These are phyloP conservation scores for Allium cepa DNA, from an alignment of 106 monocot species.

Conservation along the genomic window DNA sequence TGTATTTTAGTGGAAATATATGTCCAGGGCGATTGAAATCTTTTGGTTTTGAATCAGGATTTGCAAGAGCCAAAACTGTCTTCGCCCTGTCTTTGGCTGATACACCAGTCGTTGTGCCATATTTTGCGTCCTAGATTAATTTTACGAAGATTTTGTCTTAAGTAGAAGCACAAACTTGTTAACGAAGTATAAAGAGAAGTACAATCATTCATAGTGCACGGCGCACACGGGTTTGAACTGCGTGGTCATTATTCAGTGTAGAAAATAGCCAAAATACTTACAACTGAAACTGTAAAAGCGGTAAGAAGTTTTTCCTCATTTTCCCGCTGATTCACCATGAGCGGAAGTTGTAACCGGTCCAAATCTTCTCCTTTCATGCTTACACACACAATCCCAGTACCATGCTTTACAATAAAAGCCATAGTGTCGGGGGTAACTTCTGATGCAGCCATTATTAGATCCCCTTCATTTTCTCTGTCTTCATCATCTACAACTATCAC, in stretches of 20 bases:
- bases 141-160: too few relatives aligned
- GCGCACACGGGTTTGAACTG: too few relatives aligned
- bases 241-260: too few relatives aligned
- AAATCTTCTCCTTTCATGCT: conserved; percentile 96
- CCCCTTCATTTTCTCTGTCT: conserved; percentile 95
- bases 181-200: too few relatives aligned
- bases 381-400: conserved; percentile 95
- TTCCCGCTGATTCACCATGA: conserved; percentile 73
- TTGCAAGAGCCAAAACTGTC: conserved; percentile 73
- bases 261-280: conserved; percentile 12
- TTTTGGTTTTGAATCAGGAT: conserved; percentile 58
- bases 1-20: conserved; percentile 90
- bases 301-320: conserved; percentile 82
- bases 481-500: conserved; percentile 97
- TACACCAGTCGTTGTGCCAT: conserved; percentile 90
- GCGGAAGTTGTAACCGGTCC: conserved; percentile 71
- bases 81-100: conserved; percentile 88
- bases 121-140: conserved; percentile 42
- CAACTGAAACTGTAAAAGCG: conserved; percentile 93
- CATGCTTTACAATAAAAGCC: conserved; percentile 90
- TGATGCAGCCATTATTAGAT: conserved; percentile 97
- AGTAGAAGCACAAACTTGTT: too few relatives aligned
- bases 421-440: conserved; percentile 75
- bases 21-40: conserved; percentile 94
- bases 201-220: too few relatives aligned